A percentile compares a stretch with the other conserved stretches of the same genome.
Conservation (phyloP, 2,329 filamentous ascomycete genomes). For the Colletotrichum sublineola region DNA sequence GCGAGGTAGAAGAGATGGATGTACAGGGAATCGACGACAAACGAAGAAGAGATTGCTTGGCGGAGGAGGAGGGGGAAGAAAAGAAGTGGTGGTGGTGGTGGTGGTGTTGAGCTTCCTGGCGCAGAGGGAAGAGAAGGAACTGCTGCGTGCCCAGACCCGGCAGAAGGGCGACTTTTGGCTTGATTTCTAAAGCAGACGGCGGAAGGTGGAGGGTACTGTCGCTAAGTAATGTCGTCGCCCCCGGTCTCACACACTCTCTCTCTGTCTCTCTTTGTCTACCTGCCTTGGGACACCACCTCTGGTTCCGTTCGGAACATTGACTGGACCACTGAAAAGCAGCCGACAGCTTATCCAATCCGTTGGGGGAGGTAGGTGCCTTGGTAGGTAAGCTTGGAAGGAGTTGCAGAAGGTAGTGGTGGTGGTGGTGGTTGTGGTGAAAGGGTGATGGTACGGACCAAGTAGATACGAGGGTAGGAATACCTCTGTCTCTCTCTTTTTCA, state of each 20-base stretch:
- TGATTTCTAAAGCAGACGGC: conserved; percentile 35
- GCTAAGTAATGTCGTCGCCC: conserved; percentile 18
- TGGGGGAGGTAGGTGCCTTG: neutral
- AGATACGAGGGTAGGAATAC: conserved; percentile 6
- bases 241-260: neutral
- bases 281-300: conserved; percentile 5
- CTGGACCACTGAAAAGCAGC: conserved; percentile 4
- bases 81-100: neutral
- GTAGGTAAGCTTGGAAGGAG: neutral
- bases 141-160: conserved; percentile 13
- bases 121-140: conserved; percentile 19
- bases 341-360: conserved; percentile 14
- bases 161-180: conserved; percentile 29
- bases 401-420: neutral
- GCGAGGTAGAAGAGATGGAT: neutral
- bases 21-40: conserved; percentile 6
- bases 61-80: neutral
- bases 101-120: conserved; percentile 5
- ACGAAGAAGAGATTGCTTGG: neutral
- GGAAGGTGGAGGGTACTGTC: conserved; percentile 38
- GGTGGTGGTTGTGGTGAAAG: neutral
- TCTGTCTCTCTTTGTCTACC: neutral
- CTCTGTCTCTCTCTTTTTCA: neutral
- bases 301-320: conserved; percentile 30
- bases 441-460: conserved; percentile 5